Evolutionary conservation across 352 stramenopile species (phyloP), one percentile per base, ranked within the genome.

Genomic region (Pythium graminicola): DNA sequence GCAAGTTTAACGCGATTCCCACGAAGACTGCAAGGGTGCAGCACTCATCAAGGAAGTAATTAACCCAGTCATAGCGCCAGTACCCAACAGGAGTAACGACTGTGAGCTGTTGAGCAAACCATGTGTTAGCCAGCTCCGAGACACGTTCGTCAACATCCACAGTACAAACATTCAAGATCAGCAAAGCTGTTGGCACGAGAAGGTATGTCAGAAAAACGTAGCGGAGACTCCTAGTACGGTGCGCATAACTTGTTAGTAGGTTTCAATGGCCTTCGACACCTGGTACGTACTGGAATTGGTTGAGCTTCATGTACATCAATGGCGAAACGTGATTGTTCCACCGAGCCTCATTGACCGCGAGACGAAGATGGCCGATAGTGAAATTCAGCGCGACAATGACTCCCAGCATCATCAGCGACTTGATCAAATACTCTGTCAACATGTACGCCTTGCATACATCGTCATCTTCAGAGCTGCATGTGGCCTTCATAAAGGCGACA

Each of bases 341-440:
- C 16, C 74, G 66, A 22, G 67, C 63, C 44, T 79, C 73, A 10
- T 71, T 73, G 14, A 81, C 48, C 17, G 65, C 54, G 19, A 71
- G 49, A 2, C 70, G 69, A 23, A 89, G 52, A 36, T 83, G 74
- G 13, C 64, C 69, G 42, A 83, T 79, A 23, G 65, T 85, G 49
- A 79, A 85, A 48, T 89, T 85, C 29, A 89, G 65, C n/a, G 75
- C 66, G 5, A 82, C 66, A 35, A 86, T 73, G 14, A 89, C 70
- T 1, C 71, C 74, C 9, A 86, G 48, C 65, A 89, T 76, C 53
- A 85, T 65, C 50, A 86, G 58, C 16, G 73, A 85, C 44, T 81
- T 78, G 32, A 86, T 64, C 17, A 81, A 46, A 38, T 86, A 86
- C 43, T 89, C 77, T 0, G 69, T 73, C 11, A 89, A 62, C 66